These are phyloP conservation scores for Allium cepa DNA, from an alignment of 106 monocot species.

Conservation along the genomic window DNA sequence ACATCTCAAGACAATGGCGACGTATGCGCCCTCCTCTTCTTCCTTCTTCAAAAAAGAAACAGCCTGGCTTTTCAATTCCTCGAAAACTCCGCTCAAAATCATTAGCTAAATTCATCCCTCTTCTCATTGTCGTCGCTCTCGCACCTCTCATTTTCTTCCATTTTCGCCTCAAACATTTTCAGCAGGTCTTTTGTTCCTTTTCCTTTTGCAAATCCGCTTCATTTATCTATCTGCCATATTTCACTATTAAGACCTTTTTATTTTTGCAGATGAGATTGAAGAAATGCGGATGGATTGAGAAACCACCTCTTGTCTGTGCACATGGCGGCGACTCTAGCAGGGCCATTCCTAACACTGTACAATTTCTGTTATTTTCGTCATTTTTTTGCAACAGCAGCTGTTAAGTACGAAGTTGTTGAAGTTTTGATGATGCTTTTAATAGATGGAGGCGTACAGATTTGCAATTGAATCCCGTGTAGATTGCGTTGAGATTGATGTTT, in stretches of 20 bases:
- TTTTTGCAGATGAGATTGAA: conserved; percentile 38
- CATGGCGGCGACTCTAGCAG: conserved; percentile 84
- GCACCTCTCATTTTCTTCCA: conserved; percentile 82
- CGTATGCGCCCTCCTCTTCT: conserved; percentile 6
- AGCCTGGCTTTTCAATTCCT: neutral
- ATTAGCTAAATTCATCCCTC: conserved; percentile 28
- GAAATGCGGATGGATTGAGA: conserved; percentile 70
- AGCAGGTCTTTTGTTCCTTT: conserved; percentile 28
- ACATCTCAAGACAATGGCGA: conserved; percentile 8
- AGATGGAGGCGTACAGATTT: conserved; percentile 76
- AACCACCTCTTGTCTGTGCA: conserved; percentile 81
- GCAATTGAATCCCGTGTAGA: conserved; percentile 65
- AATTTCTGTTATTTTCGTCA: neutral
- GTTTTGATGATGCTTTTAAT: neutral
- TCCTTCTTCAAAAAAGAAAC: conserved; percentile 12
- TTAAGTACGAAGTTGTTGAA: no score
- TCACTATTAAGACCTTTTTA: neutral
- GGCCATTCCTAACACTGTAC: conserved; percentile 68
- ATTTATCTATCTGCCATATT: no score
- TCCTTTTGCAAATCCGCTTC: no score
- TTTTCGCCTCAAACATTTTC: conserved; percentile 66
- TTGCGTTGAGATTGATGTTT: conserved; percentile 93
- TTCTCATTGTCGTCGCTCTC: conserved; percentile 51
- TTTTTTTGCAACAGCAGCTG: neutral
- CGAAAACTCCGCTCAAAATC: conserved; percentile 15